Base-by-base conservation (phyloP, 768 basidiomycete species). In the Rhodotorula sphaerocarpa region DNA sequence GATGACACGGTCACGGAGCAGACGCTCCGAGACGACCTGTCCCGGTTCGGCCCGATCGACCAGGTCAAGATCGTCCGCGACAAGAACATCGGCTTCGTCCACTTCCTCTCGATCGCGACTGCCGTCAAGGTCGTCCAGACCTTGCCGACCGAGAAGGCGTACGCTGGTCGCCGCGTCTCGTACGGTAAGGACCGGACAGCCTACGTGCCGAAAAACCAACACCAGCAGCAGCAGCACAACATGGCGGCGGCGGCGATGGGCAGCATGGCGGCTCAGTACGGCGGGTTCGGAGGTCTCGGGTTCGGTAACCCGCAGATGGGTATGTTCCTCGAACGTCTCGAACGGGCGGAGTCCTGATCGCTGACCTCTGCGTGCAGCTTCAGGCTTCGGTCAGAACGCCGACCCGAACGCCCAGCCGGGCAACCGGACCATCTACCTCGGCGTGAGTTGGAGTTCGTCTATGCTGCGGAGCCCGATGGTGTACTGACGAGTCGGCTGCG, bases 31-130 rank as follows among this genome's bases (percentile, higher is more conserved):
- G 91, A 97, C 65, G 91, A 96, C 73, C 79, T 97, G 28, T 85
- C 86, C 71, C 81, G 87, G 46, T 99, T 93, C 73, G 95, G 95
- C 27, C 79, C 93, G 33, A 96, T 99, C 71, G 95, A 99, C 77
- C 93, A 97, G 75, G 92, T 99, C 75, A 99, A 99, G 82, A 96
- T 99, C 73, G 95, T 97, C 55, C 79, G 93, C 65, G 95, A 99
- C 79, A 96, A 96, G 82, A 95, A 95, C 73, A 97, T 97, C 61
- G 95, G 92, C 4, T 99, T 99, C 75, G 91, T 99, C 25, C 95
- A 99, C 77, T 97, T 97, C 79, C 79, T 99, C 73, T 90, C 87
- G 75, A 95, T 99, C 74, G 82, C 87, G 27, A 83, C 88, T 45
- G 95, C 95, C 21, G 92, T 87, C 69, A 96, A 97, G 87, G 93